Percentiles rank a stretch among this genome's conserved stretches.
phyloP scores from a whole-genome alignment of 2,329 filamentous ascomycete species.

The Cercospora sesami region DNA sequence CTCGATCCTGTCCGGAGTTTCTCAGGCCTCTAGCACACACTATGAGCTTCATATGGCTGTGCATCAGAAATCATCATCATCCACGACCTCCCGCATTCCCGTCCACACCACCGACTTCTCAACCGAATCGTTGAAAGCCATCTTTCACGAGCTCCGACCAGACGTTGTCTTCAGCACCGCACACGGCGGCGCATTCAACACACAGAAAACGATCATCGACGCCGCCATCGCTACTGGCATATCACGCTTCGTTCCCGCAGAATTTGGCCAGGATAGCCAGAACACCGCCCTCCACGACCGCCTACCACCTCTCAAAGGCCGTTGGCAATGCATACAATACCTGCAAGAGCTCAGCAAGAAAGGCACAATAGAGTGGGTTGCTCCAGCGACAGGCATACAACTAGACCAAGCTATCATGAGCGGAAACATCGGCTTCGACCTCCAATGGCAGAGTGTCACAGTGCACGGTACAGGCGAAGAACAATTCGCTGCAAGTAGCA shows the following conservation, averaged over 20 bases:
- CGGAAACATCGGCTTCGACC: constrained; percentile 42
- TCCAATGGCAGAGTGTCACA: constrained; percentile 44
- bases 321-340: constrained; percentile 37
- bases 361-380: constrained; percentile 38
- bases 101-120: constrained; percentile 37
- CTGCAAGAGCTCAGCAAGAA: constrained; percentile 25
- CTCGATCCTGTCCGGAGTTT: constrained; percentile 22
- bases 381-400: constrained; percentile 39
- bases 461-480: constrained; percentile 41
- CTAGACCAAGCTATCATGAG: constrained; percentile 38
- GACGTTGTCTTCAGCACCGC: constrained; percentile 35
- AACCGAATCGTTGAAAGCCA: constrained; percentile 32
- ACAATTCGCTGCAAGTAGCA: constrained; percentile 40
- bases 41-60: constrained; percentile 23
- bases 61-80: constrained; percentile 8
- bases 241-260: constrained; percentile 30
- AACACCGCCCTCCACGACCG: constrained; percentile 38
- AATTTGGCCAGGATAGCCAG: constrained; percentile 34
- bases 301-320: constrained; percentile 35
- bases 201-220: constrained; percentile 33
- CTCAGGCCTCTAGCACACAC: background rate
- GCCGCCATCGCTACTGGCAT: constrained; percentile 23
- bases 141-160: constrained; percentile 27
- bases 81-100: constrained; percentile 1
- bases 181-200: constrained; percentile 30